Percentiles rank a stretch among this genome's conserved stretches.
phyloP scores from a whole-genome alignment of 2,329 filamentous ascomycete genomes.

The Pezicula radicicola region DNA sequence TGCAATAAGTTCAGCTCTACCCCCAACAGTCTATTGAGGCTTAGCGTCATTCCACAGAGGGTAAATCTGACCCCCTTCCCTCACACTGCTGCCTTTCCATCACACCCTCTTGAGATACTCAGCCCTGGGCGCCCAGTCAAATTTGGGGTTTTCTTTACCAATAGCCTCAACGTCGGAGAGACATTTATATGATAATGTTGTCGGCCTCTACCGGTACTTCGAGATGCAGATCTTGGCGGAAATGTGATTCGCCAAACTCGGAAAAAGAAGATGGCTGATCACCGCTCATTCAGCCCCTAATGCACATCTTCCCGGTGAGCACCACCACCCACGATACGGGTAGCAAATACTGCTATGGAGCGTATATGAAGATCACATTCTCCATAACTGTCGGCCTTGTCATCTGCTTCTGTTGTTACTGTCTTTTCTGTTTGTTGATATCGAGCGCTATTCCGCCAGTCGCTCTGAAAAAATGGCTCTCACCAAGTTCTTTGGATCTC shows the following conservation, averaged over 20 bases:
- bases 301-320: neutral
- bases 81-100: too few relatives aligned
- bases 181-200: too few relatives aligned
- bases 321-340: neutral
- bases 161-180: too few relatives aligned
- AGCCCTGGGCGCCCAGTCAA: too few relatives aligned
- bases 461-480: slow-evolving; percentile 19
- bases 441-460: neutral
- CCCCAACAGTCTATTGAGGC: too few relatives aligned
- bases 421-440: neutral
- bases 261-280: neutral
- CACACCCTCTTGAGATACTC: too few relatives aligned
- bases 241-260: neutral
- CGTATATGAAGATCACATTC: neutral
- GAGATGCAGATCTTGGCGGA: neutral
- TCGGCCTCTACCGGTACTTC: neutral
- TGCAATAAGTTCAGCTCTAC: too few relatives aligned
- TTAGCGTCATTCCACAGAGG: too few relatives aligned
- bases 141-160: too few relatives aligned
- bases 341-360: neutral
- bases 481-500: slow-evolving; percentile 55
- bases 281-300: neutral
- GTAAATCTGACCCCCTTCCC: too few relatives aligned
- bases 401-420: neutral
- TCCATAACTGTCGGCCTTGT: neutral